These are phyloP conservation scores for Aaosphaeria pasadenensis DNA, from an alignment of 2,329 filamentous ascomycete species.

Conservation along the genomic window DNA sequence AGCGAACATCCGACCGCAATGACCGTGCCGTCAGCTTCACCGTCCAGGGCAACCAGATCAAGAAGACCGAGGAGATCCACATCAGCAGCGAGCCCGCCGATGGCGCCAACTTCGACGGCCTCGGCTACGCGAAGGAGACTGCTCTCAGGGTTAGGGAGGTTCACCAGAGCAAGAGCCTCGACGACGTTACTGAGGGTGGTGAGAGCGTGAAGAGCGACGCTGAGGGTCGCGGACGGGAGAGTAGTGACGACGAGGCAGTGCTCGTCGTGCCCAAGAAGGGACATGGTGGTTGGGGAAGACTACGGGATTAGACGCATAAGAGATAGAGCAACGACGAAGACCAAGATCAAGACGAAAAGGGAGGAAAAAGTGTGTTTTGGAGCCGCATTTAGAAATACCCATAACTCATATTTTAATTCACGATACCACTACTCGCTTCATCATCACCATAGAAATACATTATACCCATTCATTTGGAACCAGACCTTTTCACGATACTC, in stretches of 20 bases:
- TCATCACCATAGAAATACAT: too few relatives aligned
- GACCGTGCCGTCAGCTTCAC: slow-evolving; percentile 13
- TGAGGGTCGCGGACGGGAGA: slow-evolving; percentile 4
- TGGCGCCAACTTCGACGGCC: slow-evolving; percentile 9
- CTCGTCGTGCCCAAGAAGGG: slow-evolving; percentile 1
- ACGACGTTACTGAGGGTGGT: slow-evolving; percentile 8
- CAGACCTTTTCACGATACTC: too few relatives aligned
- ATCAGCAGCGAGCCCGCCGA: slow-evolving; percentile 20
- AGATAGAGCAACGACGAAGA: too few relatives aligned
- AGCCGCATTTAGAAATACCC: too few relatives aligned
- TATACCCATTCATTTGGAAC: too few relatives aligned
- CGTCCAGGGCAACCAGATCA: slow-evolving; percentile 26
- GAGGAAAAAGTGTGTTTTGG: too few relatives aligned
- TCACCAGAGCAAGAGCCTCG: slow-evolving; percentile 2
- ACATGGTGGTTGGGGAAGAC: slow-evolving; percentile 2
- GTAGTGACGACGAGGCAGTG: slow-evolving; percentile 8
- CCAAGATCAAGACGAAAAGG: too few relatives aligned
- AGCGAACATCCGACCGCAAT: background rate
- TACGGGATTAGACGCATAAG: background rate
- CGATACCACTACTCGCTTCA: too few relatives aligned
- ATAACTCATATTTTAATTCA: too few relatives aligned
- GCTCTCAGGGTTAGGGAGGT: slow-evolving; percentile 1
- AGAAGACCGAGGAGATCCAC: slow-evolving; percentile 25
- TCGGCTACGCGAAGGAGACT: slow-evolving; percentile 5
- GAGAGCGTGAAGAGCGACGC: slow-evolving; percentile 9